phyloP scores from a whole-genome alignment of 1,284 basidiomycete species.

The Apiotrichum montevideense region DNA sequence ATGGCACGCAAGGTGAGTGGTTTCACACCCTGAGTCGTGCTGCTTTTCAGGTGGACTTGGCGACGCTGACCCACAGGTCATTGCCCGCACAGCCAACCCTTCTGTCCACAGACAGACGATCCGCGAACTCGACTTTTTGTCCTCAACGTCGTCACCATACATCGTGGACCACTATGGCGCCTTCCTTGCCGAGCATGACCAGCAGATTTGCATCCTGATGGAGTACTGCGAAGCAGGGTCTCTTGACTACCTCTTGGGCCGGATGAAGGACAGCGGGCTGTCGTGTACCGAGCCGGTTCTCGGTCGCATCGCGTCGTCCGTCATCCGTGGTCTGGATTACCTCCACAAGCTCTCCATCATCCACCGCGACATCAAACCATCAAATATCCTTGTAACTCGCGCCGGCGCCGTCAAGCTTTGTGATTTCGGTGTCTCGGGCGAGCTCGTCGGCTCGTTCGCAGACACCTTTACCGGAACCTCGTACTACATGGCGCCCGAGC shows the following conservation, averaged over 20 bases:
- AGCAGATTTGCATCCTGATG: conserved; percentile 94
- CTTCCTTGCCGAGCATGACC: conserved; percentile 85
- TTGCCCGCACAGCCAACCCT: conserved; percentile 88
- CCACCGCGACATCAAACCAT: conserved; percentile 96
- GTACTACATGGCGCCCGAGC: conserved; percentile 98
- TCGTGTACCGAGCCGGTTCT: conserved; percentile 87
- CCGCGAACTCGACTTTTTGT: conserved; percentile 85
- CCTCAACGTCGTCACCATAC: conserved; percentile 74
- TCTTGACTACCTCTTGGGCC: conserved; percentile 78
- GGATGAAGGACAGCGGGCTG: conserved; percentile 70
- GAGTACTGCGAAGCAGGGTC: conserved; percentile 79
- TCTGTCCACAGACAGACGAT: conserved; percentile 77
- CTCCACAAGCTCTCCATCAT: conserved; percentile 87
- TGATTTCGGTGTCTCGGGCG: conserved; percentile 96
- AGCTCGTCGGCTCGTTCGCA: conserved; percentile 82
- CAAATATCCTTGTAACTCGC: conserved; percentile 82
- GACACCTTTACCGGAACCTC: conserved; percentile 95
- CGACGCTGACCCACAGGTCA: conserved; percentile 54
- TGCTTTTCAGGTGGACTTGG: no score
- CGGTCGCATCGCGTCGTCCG: conserved; percentile 84
- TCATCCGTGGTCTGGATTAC: conserved; percentile 85
- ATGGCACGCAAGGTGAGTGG: conserved; percentile 75
- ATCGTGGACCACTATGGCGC: conserved; percentile 92
- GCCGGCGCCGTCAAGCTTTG: conserved; percentile 84
- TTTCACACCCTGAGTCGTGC: neutral